Conservation (phyloP, 1,139 yeast species). For the Geotrichum aggregatum region DNA sequence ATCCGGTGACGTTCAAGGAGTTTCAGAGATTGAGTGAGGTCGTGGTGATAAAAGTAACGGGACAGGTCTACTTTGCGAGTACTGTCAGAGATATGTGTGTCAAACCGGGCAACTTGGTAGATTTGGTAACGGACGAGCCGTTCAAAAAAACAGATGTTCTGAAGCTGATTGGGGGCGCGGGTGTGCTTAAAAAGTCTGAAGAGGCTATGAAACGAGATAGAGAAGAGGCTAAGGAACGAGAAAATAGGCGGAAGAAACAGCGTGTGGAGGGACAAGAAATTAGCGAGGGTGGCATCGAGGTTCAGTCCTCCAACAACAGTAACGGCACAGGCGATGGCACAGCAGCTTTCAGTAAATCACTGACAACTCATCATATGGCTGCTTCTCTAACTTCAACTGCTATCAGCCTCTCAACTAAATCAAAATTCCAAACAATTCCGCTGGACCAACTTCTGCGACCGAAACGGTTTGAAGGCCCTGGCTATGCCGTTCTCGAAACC, state of each 20-base stretch:
- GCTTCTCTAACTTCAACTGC: constrained; percentile 39
- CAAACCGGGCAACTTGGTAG: constrained; percentile 35
- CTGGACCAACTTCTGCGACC: constrained; percentile 34
- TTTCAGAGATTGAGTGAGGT: constrained; percentile 33
- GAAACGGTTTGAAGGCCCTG: constrained; percentile 33
- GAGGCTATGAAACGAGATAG: constrained; percentile 14
- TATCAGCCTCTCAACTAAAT: constrained; percentile 31
- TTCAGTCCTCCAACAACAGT: not conserved
- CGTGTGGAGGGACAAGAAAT: constrained; percentile 2
- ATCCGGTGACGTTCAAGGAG: constrained; percentile 38
- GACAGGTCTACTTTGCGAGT: constrained; percentile 37
- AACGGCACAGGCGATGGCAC: not conserved
- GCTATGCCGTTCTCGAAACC: constrained; percentile 41
- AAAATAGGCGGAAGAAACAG: not conserved
- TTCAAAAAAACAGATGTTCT: constrained; percentile 35
- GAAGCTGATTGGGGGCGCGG: constrained; percentile 32
- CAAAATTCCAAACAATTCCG: constrained; percentile 26
- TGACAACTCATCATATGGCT: constrained; percentile 37
- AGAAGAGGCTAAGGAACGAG: constrained; percentile 10
- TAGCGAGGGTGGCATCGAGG: not conserved
- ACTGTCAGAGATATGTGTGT: constrained; percentile 37
- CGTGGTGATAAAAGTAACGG: constrained; percentile 36
- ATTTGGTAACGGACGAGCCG: constrained; percentile 36
- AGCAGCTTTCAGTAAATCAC: constrained; percentile 11
- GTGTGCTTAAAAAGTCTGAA: constrained; percentile 23